phyloP scores from a whole-genome alignment of 257 asterid genomes.

The Leonotis leonurus region DNA sequence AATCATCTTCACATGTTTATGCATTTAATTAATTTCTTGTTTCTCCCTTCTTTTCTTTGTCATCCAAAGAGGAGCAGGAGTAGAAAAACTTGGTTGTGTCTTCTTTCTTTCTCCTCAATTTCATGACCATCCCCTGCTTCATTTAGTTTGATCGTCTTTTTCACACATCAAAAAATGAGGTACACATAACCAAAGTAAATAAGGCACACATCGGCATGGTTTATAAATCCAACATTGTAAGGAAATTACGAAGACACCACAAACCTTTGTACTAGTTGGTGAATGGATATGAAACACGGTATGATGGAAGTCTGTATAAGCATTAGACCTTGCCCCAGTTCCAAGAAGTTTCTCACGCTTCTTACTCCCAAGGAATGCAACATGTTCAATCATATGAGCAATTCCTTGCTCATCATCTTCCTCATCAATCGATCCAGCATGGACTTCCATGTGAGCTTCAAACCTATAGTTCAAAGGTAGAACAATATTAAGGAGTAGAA shows the following conservation, averaged over 20 bases:
- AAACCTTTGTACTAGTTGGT: constrained; percentile 83
- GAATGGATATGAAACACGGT: constrained; percentile 99
- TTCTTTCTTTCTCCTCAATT: background rate
- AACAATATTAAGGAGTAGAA: constrained; percentile 11
- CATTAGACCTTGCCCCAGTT: constrained; percentile 98
- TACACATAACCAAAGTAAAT: background rate
- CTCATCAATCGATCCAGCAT: constrained; percentile 95
- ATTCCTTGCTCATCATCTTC: constrained; percentile 99
- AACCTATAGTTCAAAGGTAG: constrained; percentile 44
- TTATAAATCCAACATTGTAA: background rate
- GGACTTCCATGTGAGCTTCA: constrained; percentile 99
- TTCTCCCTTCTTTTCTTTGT: background rate
- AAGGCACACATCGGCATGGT: background rate
- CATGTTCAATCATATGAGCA: constrained; percentile 99
- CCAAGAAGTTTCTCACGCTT: constrained; percentile 99
- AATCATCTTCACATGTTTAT: background rate
- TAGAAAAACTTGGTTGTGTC: background rate
- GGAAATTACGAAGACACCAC: constrained; percentile 13
- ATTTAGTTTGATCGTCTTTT: constrained; percentile 3
- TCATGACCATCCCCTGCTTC: background rate
- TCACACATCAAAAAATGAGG: background rate
- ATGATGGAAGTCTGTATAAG: constrained; percentile 98
- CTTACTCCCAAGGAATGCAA: constrained; percentile 99
- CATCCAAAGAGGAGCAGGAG: background rate
- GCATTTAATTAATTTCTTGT: background rate